Evolutionary conservation across 257 asterid genomes (phyloP).

Genomic region (Ligustrum vulgare): DNA sequence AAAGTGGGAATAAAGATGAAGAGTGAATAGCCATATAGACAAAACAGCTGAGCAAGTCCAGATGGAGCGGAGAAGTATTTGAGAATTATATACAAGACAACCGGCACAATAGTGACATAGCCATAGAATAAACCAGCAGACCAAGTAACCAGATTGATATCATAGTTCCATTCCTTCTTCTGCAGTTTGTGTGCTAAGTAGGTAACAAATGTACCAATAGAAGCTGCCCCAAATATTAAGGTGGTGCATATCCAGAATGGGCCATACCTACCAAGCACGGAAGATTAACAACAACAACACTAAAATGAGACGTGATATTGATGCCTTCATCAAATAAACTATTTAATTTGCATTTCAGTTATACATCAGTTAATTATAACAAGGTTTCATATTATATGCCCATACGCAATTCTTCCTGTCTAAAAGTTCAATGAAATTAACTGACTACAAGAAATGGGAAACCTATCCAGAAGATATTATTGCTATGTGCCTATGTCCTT

Average conservation of each 20-base stretch:
- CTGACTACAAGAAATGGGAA: not conserved
- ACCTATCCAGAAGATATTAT: not conserved
- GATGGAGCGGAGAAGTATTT: constrained; percentile 97
- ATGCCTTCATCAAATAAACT: not conserved
- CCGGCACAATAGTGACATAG: constrained; percentile 79
- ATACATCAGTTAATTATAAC: not conserved
- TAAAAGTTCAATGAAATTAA: not conserved
- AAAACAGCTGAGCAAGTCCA: constrained; percentile 80
- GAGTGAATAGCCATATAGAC: constrained; percentile 95
- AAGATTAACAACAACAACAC: constrained; percentile 6
- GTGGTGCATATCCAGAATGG: constrained; percentile 99
- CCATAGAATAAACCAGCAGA: constrained; percentile 96
- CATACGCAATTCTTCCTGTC: not conserved
- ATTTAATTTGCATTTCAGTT: not conserved
- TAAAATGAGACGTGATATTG: not conserved
- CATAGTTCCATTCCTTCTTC: constrained; percentile 81
- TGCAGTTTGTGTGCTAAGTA: constrained; percentile 84
- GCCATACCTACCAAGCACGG: constrained; percentile 63
- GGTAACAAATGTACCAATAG: constrained; percentile 94
- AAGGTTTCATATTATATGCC: not conserved
- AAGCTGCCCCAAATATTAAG: constrained; percentile 91
- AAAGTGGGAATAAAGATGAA: constrained; percentile 93
- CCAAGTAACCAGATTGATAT: constrained; percentile 87
- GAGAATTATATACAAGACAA: constrained; percentile 74
- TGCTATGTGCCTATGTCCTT: not conserved